Evolutionary conservation across 305 asterid species (phyloP).

Genomic region (Fraxinus ornus): DNA sequence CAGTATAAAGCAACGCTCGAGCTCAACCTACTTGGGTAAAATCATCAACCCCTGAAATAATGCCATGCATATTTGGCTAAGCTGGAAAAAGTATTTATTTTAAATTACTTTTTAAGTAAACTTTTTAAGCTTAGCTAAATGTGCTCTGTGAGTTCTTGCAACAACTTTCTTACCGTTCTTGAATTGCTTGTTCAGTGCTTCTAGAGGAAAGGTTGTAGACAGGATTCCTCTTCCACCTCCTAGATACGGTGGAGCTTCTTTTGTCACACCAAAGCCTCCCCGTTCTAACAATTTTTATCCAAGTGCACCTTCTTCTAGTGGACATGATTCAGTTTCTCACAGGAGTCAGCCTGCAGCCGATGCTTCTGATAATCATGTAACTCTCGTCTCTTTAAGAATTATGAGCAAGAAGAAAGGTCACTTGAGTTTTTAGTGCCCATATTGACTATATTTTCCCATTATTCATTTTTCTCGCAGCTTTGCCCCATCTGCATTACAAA

Average conservation of each 20-base stretch:
- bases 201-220: slow-evolving; percentile 66
- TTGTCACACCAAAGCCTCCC: slow-evolving; percentile 52
- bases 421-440: not conserved
- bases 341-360: slow-evolving; percentile 47
- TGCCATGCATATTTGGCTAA: not conserved
- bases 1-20: slow-evolving; percentile 94
- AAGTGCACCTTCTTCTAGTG: slow-evolving; percentile 60
- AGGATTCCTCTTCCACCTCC: slow-evolving; percentile 90
- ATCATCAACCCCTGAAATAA: not conserved
- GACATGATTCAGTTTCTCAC: slow-evolving; percentile 29
- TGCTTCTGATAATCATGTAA: slow-evolving; percentile 74
- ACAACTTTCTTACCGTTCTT: slow-evolving; percentile 22
- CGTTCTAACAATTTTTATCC: slow-evolving; percentile 53
- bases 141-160: not conserved
- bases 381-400: not conserved
- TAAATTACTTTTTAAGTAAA: too few relatives aligned
- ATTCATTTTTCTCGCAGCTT: slow-evolving; percentile 45
- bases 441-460: not conserved
- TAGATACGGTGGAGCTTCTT: slow-evolving; percentile 60
- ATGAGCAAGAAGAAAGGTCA: not conserved
- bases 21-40: slow-evolving; percentile 83
- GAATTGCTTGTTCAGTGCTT: slow-evolving; percentile 46
- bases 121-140: not conserved
- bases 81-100: not conserved
- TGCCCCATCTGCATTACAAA: slow-evolving; percentile 84